Evolutionary conservation across 2,329 filamentous ascomycete genomes (phyloP), one percentile per base, ranked within the genome.

Genomic region (Microsporum canis): DNA sequence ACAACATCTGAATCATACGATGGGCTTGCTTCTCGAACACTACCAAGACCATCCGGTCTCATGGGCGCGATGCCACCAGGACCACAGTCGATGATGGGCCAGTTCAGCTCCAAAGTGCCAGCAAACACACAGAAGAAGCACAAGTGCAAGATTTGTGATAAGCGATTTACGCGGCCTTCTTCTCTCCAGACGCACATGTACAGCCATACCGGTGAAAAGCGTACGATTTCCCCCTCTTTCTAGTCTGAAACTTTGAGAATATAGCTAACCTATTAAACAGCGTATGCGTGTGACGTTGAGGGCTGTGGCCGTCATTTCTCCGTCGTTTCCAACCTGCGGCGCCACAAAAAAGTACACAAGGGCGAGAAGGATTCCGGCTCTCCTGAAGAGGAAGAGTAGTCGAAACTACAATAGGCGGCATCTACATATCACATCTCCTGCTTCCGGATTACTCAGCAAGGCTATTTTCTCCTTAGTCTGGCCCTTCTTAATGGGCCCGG

Each of bases 91-190:
- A 96, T 99, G 91, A 99, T 99, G 94, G 86, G 90, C 59, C 91
- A 95, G 70, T 97, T 97, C 78, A 96, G 89, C 76, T 96, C 92
- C 65, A 96, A 96, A 77, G 87, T 96, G 59, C 91, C 91, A 0
- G 91, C 89, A 17, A 96, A 90, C 77, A 94, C 92, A 7, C 91
- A 96, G 73, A 97, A 97, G 85, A 97, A 97, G 81, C 94, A 97
- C 79, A 96, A 96, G 80, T 97, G 92, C 83, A 96, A 96, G 78
- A 89, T 97, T 63, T 97, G 92, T 79, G 92, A 96, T 76, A 96
- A 97, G 82, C 86, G 92, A 49, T 97, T 97, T 74, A 96, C 92
- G 1, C 84, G 92, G 60, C 92, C 92, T 1, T 96, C 91, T 71
- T 96, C 92, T 12, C 76, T 97, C 43, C 92, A 96, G 73, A 97